Conservation (phyloP, 2,329 filamentous ascomycete species). For the Aspergillus sp. region DNA sequence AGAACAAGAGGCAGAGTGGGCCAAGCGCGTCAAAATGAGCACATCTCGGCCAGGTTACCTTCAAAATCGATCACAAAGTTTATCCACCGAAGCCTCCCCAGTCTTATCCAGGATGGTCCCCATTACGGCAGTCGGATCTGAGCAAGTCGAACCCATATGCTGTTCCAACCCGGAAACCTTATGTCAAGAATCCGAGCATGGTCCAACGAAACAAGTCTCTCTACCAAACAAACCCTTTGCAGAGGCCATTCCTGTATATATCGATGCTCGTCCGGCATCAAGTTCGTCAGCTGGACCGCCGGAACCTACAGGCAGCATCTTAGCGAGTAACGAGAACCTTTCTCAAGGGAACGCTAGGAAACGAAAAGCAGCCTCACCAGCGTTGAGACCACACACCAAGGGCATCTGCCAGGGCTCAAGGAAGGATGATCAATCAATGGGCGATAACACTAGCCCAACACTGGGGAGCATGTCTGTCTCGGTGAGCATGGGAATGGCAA, state of each 20-base stretch:
- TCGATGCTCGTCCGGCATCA: slow-evolving; percentile 16
- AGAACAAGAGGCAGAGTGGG: slow-evolving; percentile 63
- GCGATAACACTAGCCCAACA: background rate
- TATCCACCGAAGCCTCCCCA: slow-evolving; percentile 22
- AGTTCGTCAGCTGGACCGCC: background rate
- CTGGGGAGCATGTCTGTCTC: background rate
- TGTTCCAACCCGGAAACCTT: background rate
- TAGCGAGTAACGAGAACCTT: slow-evolving; percentile 25
- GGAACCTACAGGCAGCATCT: background rate
- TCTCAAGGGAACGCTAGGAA: slow-evolving; percentile 14
- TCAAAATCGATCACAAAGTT: slow-evolving; percentile 24
- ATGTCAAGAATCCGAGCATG: background rate
- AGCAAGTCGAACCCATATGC: background rate
- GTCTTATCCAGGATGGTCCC: slow-evolving; percentile 5
- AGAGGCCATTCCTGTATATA: slow-evolving; percentile 18
- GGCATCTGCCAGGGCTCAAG: background rate
- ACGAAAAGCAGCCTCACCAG: background rate
- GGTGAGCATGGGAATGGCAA: background rate
- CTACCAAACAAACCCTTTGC: background rate
- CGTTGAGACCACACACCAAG: background rate
- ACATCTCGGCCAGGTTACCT: slow-evolving; percentile 45
- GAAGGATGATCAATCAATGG: background rate
- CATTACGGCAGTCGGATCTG: background rate
- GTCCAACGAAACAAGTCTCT: background rate
- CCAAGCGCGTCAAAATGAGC: slow-evolving; percentile 56